These are phyloP conservation scores for Blastocystis sp. DNA, from an alignment of 352 stramenopile genomes.

Conservation along the genomic window DNA sequence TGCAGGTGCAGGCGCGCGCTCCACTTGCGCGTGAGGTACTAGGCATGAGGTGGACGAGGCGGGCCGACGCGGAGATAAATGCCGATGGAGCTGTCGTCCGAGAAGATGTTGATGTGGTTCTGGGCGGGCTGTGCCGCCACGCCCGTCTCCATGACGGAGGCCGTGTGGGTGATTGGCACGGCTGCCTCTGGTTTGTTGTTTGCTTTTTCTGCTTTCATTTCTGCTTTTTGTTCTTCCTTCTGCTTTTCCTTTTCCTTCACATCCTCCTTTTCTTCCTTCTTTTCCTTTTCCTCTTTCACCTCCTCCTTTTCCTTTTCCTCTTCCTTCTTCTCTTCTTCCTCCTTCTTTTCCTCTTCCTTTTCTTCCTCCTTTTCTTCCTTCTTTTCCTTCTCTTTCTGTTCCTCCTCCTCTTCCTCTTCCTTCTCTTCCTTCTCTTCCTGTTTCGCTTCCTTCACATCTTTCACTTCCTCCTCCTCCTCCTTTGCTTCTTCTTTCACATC, in stretches of 20 bases:
- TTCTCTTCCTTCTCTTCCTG: too few species aligned
- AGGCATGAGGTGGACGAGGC: background rate
- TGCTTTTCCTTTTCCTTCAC: too few species aligned
- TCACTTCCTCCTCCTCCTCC: background rate
- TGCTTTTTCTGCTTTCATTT: too few species aligned
- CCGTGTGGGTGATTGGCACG: background rate
- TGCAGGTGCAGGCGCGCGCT: background rate
- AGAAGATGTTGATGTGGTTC: slow-evolving; percentile 36
- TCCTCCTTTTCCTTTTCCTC: background rate
- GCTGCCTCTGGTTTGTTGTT: too few species aligned
- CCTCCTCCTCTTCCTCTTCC: too few species aligned
- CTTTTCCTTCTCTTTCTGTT: too few species aligned
- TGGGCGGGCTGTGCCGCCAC: background rate
- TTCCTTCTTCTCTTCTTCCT: background rate
- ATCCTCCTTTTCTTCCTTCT: too few species aligned
- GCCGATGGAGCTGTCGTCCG: slow-evolving; percentile 11
- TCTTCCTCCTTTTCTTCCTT: background rate
- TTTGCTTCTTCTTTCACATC: too few species aligned
- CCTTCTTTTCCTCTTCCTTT: background rate
- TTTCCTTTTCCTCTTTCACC: too few species aligned
- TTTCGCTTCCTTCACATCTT: background rate
- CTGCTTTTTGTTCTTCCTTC: too few species aligned
- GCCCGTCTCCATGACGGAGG: background rate
- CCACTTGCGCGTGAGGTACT: slow-evolving; percentile 44
- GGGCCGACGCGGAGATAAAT: slow-evolving; percentile 14